Percentiles rank a stretch among this genome's conserved stretches.
Conservation (phyloP, 2,329 filamentous ascomycete species). For the Grosmannia huntii region DNA sequence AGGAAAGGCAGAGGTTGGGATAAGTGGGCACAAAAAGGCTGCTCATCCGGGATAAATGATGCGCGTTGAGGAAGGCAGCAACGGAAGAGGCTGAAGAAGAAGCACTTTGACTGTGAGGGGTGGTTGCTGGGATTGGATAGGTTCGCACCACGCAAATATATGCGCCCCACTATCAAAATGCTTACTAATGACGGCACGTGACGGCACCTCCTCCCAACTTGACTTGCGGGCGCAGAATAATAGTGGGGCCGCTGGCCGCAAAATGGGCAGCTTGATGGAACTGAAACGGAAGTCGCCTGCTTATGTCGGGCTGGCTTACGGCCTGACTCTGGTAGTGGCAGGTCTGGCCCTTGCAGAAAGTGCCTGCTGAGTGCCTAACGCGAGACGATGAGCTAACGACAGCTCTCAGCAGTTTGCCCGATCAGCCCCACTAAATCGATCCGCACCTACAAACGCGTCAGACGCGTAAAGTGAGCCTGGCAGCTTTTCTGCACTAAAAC, state of each 20-base stretch:
- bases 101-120: neutral
- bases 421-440: neutral
- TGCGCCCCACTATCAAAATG: no score
- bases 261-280: neutral
- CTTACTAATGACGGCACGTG: no score
- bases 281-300: neutral
- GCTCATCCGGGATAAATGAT: neutral
- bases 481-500: neutral
- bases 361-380: neutral
- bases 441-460: slow-evolving; percentile 3
- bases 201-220: no score
- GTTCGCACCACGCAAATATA: no score
- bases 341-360: neutral
- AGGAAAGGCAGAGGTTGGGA: neutral
- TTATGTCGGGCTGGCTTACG: neutral
- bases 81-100: neutral
- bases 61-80: neutral
- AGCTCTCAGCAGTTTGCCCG: neutral
- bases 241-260: neutral
- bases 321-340: neutral
- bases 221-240: neutral
- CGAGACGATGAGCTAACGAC: neutral
- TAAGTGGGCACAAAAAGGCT: neutral
- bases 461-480: slow-evolving; percentile 10
- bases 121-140: neutral